phyloP scores from a whole-genome alignment of 2,329 filamentous ascomycete species.

The Paramyrothecium sp. region DNA sequence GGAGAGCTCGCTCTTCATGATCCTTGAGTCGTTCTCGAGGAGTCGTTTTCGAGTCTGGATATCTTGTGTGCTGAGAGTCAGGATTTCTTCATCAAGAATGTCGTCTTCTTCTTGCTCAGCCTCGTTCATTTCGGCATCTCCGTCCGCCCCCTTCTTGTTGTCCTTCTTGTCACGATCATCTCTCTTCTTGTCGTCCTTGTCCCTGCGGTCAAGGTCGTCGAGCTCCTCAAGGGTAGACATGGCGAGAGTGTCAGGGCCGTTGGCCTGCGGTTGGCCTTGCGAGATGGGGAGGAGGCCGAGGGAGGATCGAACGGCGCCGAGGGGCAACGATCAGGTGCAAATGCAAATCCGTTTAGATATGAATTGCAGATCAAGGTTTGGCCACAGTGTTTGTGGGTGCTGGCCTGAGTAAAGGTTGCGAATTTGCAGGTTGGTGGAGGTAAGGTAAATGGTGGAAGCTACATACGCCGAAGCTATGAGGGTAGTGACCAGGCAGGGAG shows the following conservation, averaged over 20 bases:
- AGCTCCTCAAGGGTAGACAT: slow-evolving; percentile 94
- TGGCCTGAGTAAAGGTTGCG: not conserved
- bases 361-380: not conserved
- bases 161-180: slow-evolving; percentile 30
- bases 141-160: slow-evolving; percentile 53
- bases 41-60: slow-evolving; percentile 88
- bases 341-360: no score
- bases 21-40: slow-evolving; percentile 94
- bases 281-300: not conserved
- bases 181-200: slow-evolving; percentile 66
- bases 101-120: slow-evolving; percentile 73
- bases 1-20: slow-evolving; percentile 97
- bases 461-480: slow-evolving; percentile 1
- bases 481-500: slow-evolving; percentile 16
- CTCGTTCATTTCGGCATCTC: slow-evolving; percentile 91
- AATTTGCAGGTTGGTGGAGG: not conserved
- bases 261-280: not conserved
- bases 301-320: not conserved
- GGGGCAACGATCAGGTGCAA: no score
- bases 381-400: not conserved
- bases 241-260: slow-evolving; percentile 18
- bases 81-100: slow-evolving; percentile 88
- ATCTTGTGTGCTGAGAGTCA: slow-evolving; percentile 90
- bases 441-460: not conserved
- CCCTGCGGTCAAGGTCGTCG: slow-evolving; percentile 80